A percentile compares a stretch with the other conserved stretches of the same genome.
Conservation (phyloP, 495 filamentous ascomycete species). For the Bryoglossum gracile region DNA sequence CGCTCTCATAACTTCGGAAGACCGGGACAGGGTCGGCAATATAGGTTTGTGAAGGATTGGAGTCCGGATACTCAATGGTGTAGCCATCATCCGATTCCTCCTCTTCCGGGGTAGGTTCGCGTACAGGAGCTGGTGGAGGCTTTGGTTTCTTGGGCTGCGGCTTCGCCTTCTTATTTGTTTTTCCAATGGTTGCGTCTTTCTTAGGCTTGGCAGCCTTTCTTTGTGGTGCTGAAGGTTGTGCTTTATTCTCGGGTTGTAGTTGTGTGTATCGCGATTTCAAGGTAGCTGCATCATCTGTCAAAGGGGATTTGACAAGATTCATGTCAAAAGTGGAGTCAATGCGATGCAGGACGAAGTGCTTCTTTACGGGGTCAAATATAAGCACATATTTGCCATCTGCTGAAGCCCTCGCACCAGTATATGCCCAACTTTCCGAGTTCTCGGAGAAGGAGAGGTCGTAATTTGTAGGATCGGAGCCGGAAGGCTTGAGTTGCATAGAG, state of each 20-base stretch:
- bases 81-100: conserved; percentile 27
- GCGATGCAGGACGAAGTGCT: conserved; percentile 49
- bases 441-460: conserved; percentile 35
- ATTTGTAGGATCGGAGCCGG: conserved; percentile 24
- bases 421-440: conserved; percentile 41
- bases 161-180: conserved; percentile 16
- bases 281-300: conserved; percentile 13
- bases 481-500: conserved; percentile 40
- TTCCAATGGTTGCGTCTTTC: conserved; percentile 12
- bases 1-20: conserved; percentile 16
- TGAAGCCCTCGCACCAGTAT: conserved; percentile 39
- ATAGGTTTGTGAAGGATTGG: not conserved
- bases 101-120: conserved; percentile 24
- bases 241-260: conserved; percentile 7
- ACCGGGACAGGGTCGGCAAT: conserved; percentile 11
- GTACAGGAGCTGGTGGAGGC: conserved; percentile 13
- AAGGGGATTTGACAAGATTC: conserved; percentile 37
- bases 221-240: conserved; percentile 11
- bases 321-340: conserved; percentile 53
- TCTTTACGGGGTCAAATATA: conserved; percentile 45
- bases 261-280: conserved; percentile 19
- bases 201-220: conserved; percentile 16
- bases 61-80: conserved; percentile 25
- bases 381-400: conserved; percentile 46
- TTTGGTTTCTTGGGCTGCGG: conserved; percentile 19